Conservation (phyloP, 2,329 filamentous ascomycete species). For the Aspergillus sp. region DNA sequence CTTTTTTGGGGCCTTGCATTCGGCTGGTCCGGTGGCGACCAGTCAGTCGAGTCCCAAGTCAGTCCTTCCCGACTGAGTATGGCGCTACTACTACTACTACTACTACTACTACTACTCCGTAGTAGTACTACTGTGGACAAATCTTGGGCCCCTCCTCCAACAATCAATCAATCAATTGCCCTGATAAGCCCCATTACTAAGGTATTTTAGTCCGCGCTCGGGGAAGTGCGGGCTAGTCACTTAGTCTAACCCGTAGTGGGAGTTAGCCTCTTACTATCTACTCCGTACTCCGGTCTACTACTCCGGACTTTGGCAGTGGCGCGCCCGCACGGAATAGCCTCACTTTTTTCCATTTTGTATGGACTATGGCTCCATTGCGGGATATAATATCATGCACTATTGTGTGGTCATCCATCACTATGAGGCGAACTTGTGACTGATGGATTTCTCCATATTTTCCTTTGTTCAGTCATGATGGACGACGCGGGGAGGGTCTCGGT, state of each 20-base stretch:
- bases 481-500: neutral
- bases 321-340: slow-evolving; percentile 6
- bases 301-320: slow-evolving; percentile 2
- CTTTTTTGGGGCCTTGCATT: neutral
- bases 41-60: too few relatives aligned
- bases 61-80: slow-evolving; percentile 4
- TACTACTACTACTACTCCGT: neutral
- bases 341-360: neutral
- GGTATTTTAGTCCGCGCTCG: neutral
- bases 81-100: neutral
- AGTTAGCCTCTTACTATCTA: neutral
- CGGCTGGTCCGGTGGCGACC: slow-evolving; percentile 13
- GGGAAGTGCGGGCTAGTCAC: neutral
- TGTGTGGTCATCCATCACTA: neutral
- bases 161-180: neutral
- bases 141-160: too few relatives aligned
- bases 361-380: slow-evolving; percentile 6
- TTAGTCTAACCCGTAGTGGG: neutral
- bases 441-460: too few relatives aligned
- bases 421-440: neutral
- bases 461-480: too few relatives aligned
- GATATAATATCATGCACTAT: slow-evolving; percentile 2
- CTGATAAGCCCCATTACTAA: slow-evolving; percentile 8
- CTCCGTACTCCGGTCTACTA: slow-evolving; percentile 7
- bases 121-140: too few relatives aligned